These are phyloP conservation scores for Alternaria tenuissima DNA, from an alignment of 2,329 filamentous ascomycete species.

Conservation along the genomic window DNA sequence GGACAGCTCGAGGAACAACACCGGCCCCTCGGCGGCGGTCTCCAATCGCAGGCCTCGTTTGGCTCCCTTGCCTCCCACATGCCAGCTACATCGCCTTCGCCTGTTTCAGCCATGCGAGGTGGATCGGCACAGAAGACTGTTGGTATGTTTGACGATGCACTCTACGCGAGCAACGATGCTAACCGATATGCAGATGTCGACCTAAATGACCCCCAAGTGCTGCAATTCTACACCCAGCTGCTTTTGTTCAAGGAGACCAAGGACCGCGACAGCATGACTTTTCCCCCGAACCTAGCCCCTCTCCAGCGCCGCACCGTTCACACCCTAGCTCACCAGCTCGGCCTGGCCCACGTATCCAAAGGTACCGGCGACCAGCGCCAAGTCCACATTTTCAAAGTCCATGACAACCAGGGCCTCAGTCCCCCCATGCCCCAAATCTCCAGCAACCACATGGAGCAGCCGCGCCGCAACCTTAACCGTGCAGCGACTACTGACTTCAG, in stretches of 20 bases:
- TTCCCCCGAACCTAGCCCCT: slow-evolving; percentile 80
- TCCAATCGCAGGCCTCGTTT: slow-evolving; percentile 86
- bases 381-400: slow-evolving; percentile 83
- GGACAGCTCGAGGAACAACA: slow-evolving; percentile 98
- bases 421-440: slow-evolving; percentile 70
- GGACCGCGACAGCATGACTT: slow-evolving; percentile 80
- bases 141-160: slow-evolving; percentile 42
- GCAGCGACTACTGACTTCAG: slow-evolving; percentile 98
- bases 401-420: slow-evolving; percentile 66
- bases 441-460: slow-evolving; percentile 74
- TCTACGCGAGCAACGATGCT: slow-evolving; percentile 10
- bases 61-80: slow-evolving; percentile 75
- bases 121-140: slow-evolving; percentile 53
- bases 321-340: slow-evolving; percentile 94
- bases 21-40: slow-evolving; percentile 71
- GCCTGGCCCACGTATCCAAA: slow-evolving; percentile 87
- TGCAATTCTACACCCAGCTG: slow-evolving; percentile 90
- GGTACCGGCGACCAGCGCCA: slow-evolving; percentile 87
- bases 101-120: slow-evolving; percentile 66
- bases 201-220: slow-evolving; percentile 86
- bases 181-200: slow-evolving; percentile 71
- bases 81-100: slow-evolving; percentile 71
- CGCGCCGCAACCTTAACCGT: slow-evolving; percentile 85
- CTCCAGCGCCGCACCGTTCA: slow-evolving; percentile 90
- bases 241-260: slow-evolving; percentile 86